A percentile compares a stretch with the other conserved stretches of the same genome.
Conservation (phyloP, 2,329 filamentous ascomycete genomes). For the Hypoxylon sp. region DNA sequence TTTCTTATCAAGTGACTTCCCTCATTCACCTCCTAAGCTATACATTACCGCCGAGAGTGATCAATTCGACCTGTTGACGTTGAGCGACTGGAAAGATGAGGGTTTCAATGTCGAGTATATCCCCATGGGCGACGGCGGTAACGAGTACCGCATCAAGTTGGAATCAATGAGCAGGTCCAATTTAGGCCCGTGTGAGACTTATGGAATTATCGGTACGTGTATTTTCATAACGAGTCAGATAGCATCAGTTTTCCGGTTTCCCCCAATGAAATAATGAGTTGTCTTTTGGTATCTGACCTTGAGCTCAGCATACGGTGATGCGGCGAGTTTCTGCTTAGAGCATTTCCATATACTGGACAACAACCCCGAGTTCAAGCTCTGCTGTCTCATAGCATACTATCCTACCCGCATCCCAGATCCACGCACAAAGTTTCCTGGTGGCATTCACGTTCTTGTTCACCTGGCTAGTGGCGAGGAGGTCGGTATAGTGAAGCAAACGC, state of each 20-base stretch:
- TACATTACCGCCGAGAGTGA: conserved; percentile 59
- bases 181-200: conserved; percentile 58
- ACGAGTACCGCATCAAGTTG: conserved; percentile 54
- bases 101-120: conserved; percentile 60
- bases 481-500: conserved; percentile 57
- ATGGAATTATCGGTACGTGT: conserved; percentile 57
- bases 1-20: conserved; percentile 59
- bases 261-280: neutral
- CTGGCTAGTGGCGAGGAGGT: conserved; percentile 55
- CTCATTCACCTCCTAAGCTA: conserved; percentile 54
- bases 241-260: neutral
- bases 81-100: conserved; percentile 58
- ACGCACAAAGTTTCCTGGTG: conserved; percentile 56
- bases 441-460: conserved; percentile 57
- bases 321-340: conserved; percentile 58
- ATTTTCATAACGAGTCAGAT: neutral
- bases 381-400: conserved; percentile 60
- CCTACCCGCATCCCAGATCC: conserved; percentile 60
- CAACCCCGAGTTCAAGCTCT: conserved; percentile 59
- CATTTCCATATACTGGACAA: conserved; percentile 60
- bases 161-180: conserved; percentile 51
- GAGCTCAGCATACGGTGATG: conserved; percentile 58
- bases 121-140: conserved; percentile 53
- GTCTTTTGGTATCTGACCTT: conserved; percentile 11
- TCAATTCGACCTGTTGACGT: conserved; percentile 56